These are phyloP conservation scores for Volvariella surrecta DNA, from an alignment of 1,284 basidiomycete species.

Conservation along the genomic window DNA sequence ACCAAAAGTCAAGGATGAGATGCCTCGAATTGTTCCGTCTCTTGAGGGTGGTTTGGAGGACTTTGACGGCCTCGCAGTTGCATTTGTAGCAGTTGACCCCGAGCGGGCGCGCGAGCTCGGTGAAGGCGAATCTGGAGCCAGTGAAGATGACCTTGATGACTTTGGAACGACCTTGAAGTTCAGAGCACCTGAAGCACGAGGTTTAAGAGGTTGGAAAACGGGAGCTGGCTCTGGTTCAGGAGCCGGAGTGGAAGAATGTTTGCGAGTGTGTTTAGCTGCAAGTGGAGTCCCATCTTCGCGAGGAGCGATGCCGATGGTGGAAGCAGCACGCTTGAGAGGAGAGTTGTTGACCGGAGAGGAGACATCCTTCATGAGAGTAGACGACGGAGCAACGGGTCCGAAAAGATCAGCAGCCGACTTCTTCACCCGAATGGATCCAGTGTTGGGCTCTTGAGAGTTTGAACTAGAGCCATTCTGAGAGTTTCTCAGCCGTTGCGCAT, in stretches of 20 bases:
- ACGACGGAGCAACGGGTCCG: conserved; percentile 60
- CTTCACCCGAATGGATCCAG: conserved; percentile 7
- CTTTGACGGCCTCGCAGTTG: too few relatives aligned
- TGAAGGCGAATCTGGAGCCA: too few relatives aligned
- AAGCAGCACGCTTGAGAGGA: too few relatives aligned
- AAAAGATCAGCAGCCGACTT: conserved; percentile 19
- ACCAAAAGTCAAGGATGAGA: conserved; percentile 42
- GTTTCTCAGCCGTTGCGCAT: conserved; percentile 37
- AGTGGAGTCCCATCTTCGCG: conserved; percentile 11
- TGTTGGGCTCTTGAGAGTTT: background rate
- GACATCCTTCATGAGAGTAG: conserved; percentile 16
- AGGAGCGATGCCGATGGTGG: too few relatives aligned
- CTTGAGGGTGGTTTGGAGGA: conserved; percentile 1
- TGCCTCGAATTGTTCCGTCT: conserved; percentile 25
- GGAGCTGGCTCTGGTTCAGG: conserved; percentile 45
- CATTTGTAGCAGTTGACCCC: too few relatives aligned
- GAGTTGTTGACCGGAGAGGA: too few relatives aligned
- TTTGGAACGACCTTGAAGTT: too few relatives aligned
- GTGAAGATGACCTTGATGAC: too few relatives aligned
- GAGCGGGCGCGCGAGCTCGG: too few relatives aligned
- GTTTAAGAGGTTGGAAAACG: conserved; percentile 51
- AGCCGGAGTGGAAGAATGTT: conserved; percentile 37
- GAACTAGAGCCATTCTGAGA: conserved; percentile 8
- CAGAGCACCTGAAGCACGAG: conserved; percentile 12
- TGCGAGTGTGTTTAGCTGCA: conserved; percentile 36